Conservation (phyloP, 2,329 filamentous ascomycete species). For the Claviceps capensis region DNA sequence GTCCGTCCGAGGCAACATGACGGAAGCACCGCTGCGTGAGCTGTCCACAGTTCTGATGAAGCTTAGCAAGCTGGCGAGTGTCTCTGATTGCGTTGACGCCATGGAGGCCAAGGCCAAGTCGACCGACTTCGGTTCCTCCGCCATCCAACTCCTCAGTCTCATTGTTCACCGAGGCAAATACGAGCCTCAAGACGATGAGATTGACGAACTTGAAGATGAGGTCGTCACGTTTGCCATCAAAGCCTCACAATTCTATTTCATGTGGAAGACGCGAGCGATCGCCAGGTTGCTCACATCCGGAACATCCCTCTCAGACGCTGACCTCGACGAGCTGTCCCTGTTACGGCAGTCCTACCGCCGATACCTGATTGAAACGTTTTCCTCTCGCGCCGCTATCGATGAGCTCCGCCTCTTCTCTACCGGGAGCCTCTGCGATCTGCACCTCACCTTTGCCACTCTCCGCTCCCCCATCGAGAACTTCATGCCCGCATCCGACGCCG, state of each 20-base stretch:
- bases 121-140: slow-evolving; percentile 31
- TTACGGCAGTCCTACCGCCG: slow-evolving; percentile 43
- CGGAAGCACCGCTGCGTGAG: slow-evolving; percentile 49
- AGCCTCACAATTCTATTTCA: slow-evolving; percentile 74
- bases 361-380: slow-evolving; percentile 54
- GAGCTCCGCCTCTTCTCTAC: slow-evolving; percentile 64
- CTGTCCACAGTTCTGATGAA: slow-evolving; percentile 64
- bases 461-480: slow-evolving; percentile 37
- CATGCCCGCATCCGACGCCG: slow-evolving; percentile 13
- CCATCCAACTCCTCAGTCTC: slow-evolving; percentile 57
- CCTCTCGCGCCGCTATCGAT: slow-evolving; percentile 57
- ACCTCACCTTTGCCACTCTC: slow-evolving; percentile 65
- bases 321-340: slow-evolving; percentile 46
- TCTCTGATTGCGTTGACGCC: slow-evolving; percentile 63
- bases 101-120: slow-evolving; percentile 50
- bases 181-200: slow-evolving; percentile 52
- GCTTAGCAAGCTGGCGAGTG: slow-evolving; percentile 65
- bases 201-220: slow-evolving; percentile 67
- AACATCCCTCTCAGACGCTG: slow-evolving; percentile 38
- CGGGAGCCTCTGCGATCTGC: slow-evolving; percentile 67
- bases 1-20: slow-evolving; percentile 55
- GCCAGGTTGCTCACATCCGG: slow-evolving; percentile 40
- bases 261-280: slow-evolving; percentile 70
- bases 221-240: slow-evolving; percentile 65
- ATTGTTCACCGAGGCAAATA: slow-evolving; percentile 63